Evolutionary conservation across 257 asterid genomes (phyloP), one percentile per base, ranked within the genome.

Genomic region (Nicotiana otophora): DNA sequence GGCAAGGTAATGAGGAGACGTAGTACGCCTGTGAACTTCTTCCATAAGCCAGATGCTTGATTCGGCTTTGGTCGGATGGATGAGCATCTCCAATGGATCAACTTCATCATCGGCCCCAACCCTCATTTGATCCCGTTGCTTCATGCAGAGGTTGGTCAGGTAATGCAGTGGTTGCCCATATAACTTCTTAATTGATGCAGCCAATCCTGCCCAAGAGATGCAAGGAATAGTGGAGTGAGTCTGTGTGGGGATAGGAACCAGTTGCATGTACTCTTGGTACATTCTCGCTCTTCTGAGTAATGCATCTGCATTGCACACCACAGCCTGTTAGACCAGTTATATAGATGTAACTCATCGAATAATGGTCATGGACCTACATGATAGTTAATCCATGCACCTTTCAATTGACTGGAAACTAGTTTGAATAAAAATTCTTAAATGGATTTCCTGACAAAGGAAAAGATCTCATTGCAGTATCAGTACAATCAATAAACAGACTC

Each of bases 91-190:
- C 86, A 92, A 69, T 0, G 91, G 86, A 65, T 79, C 82, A 4
- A 83, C 80, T 83, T 91, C 93, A 5, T 89, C 89, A 19, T 86
- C 86, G 12, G 85, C 84, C 12, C 92, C 95, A 5, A 79, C 36
- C 83, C 97, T 90, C 83, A 82, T 82, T 36, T 33, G 78, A 77
- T 95, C 98, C 88, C 89, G 55, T 28, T 85, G 87, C 78, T 85
- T 89, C 81, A 95, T 82, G 82, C 86, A 85, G 26, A 91, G 69
- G 69, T 93, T 95, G 39, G 99, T 95, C 70, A 91, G 92, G 88
- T 92, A 95, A 82, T 95, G 99, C 68, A 95, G 82, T 10, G 98
- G 98, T 87, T 93, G 98, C 33, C 78, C 84, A 51, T 95, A 92
- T 5, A 88, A 64, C 74, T 82, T 67, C 90, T 95, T 93, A 1